Conservation (phyloP, 2,329 filamentous ascomycete genomes). For the Epicoccum nigrum region DNA sequence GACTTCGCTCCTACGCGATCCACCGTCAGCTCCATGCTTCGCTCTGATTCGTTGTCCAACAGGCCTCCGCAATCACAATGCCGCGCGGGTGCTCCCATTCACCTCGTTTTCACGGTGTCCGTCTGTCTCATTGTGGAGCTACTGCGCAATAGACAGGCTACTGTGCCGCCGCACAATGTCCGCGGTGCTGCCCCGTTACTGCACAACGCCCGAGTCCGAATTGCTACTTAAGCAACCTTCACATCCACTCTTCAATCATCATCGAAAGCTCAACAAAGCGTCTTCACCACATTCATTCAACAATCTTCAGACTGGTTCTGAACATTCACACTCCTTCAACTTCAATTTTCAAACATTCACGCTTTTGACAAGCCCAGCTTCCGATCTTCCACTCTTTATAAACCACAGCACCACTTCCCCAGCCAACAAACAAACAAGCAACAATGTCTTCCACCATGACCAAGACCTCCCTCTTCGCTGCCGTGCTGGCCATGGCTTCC, state of each 20-base stretch:
- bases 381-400: slow-evolving; percentile 14
- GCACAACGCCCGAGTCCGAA: slow-evolving; percentile 10
- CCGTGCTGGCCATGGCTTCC: slow-evolving; percentile 56
- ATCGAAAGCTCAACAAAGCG: slow-evolving; percentile 20
- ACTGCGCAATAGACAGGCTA: slow-evolving; percentile 9
- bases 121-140: slow-evolving; percentile 29
- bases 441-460: slow-evolving; percentile 17
- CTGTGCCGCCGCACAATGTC: slow-evolving; percentile 16
- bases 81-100: slow-evolving; percentile 18
- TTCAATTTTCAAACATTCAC: neutral
- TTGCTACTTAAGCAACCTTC: slow-evolving; percentile 17
- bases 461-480: slow-evolving; percentile 19
- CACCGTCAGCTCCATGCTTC: slow-evolving; percentile 4
- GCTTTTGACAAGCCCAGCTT: slow-evolving; percentile 18
- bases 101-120: slow-evolving; percentile 26
- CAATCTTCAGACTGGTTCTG: slow-evolving; percentile 20
- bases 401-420: slow-evolving; percentile 3
- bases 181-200: slow-evolving; percentile 14
- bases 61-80: slow-evolving; percentile 3
- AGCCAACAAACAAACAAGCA: slow-evolving; percentile 6
- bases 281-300: slow-evolving; percentile 14
- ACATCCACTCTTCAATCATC: slow-evolving; percentile 17
- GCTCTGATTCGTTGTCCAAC: slow-evolving; percentile 12
- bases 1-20: neutral
- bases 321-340: slow-evolving; percentile 18